Conservation (phyloP, 31 red algal species). For the Porphyra umbilicalis region DNA sequence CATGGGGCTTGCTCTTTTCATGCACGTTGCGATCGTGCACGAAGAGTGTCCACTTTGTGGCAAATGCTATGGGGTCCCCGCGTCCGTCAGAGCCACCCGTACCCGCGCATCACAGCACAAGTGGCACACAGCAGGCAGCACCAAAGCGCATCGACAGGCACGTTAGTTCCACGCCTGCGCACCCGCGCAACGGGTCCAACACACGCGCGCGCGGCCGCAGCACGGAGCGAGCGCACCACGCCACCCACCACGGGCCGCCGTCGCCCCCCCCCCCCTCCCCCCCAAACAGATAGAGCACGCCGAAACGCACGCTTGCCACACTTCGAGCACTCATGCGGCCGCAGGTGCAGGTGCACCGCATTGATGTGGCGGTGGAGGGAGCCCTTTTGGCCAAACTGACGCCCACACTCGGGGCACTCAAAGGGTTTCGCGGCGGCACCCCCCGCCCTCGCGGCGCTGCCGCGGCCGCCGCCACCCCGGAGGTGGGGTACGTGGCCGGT, state of each 20-base stretch:
- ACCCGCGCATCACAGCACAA: background rate
- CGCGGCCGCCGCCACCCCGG: background rate
- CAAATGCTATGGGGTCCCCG: slow-evolving; percentile 20
- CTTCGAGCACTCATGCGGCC: slow-evolving; percentile 25
- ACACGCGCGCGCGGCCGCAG: too few relatives aligned
- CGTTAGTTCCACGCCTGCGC: too few relatives aligned
- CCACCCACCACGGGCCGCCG: too few relatives aligned
- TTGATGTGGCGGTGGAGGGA: slow-evolving; percentile 33
- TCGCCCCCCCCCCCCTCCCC: too few relatives aligned
- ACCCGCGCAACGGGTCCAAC: background rate
- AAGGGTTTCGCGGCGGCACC: slow-evolving; percentile 20
- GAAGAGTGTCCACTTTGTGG: slow-evolving; percentile 46
- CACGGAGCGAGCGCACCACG: too few relatives aligned
- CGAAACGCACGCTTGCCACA: background rate
- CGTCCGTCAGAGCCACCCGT: too few relatives aligned
- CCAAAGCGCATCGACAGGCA: too few relatives aligned
- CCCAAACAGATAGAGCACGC: background rate
- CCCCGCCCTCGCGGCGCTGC: background rate
- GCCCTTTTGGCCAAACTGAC: slow-evolving; percentile 40
- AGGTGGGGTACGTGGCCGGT: too few relatives aligned
- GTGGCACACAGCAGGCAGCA: too few relatives aligned
- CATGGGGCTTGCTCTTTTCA: slow-evolving; percentile 57
- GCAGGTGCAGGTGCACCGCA: slow-evolving; percentile 39
- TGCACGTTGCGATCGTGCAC: slow-evolving; percentile 72
- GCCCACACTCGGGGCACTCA: slow-evolving; percentile 23